Conservation (phyloP, 208 protist genomes). For the Trypanosoma scelopori region DNA sequence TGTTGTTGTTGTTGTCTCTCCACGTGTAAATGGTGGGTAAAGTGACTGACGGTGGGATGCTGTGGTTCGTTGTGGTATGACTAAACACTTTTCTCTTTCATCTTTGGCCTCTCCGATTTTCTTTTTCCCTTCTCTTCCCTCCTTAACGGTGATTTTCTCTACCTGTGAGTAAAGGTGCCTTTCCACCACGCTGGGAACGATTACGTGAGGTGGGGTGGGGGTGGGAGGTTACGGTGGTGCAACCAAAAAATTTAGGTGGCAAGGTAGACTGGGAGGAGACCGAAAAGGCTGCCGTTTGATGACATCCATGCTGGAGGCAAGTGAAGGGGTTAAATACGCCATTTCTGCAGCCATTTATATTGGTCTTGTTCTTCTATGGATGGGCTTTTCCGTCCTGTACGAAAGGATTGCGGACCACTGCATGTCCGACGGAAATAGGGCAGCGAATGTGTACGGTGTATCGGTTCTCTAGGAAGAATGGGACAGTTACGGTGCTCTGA, state of each 20-base stretch:
- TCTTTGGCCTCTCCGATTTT: background rate
- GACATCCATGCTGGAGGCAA: constrained; percentile 21
- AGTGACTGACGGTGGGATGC: background rate
- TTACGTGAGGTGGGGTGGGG: background rate
- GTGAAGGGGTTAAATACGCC: constrained; percentile 34
- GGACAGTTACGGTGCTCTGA: too few species aligned
- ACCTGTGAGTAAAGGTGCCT: background rate
- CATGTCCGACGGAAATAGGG: constrained; percentile 14
- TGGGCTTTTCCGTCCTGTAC: constrained; percentile 52
- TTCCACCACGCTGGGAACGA: too few species aligned
- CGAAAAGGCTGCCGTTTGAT: too few species aligned
- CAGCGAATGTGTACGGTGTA: constrained; percentile 27
- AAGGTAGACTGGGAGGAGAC: too few species aligned
- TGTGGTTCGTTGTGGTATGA: background rate
- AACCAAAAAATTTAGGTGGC: background rate
- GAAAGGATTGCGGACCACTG: constrained; percentile 44
- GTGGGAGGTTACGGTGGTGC: background rate
- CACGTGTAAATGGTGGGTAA: background rate
- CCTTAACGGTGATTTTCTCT: constrained; percentile 1
- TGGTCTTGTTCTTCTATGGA: constrained; percentile 39
- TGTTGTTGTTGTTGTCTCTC: too few species aligned
- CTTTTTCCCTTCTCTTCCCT: background rate
- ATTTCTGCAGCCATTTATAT: constrained; percentile 51
- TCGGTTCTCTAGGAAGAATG: constrained; percentile 12
- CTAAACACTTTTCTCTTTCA: background rate